phyloP scores from a whole-genome alignment of 1,284 basidiomycete species.

The Ustilago trichophora region DNA sequence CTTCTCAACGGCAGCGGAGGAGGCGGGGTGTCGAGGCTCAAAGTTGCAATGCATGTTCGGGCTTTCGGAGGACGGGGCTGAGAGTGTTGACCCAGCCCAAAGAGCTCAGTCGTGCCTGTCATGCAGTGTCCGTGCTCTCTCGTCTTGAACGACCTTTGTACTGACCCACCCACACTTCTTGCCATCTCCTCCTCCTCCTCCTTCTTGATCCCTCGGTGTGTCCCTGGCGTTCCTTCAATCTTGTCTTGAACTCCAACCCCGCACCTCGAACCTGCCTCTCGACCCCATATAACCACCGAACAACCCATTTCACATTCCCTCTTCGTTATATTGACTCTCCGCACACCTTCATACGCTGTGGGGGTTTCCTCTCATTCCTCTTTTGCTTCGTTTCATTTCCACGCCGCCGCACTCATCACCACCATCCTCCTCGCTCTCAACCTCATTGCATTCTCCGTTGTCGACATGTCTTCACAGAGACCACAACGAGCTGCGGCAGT shows the following conservation, averaged over 20 bases:
- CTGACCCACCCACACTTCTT: no score
- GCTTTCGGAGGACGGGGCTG: no score
- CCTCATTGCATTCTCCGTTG: background rate
- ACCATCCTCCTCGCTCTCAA: constrained; percentile 1
- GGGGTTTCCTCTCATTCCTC: background rate
- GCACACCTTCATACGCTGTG: no score
- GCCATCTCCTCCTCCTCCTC: no score
- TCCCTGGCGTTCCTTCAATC: background rate
- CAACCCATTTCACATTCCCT: background rate
- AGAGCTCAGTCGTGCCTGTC: no score
- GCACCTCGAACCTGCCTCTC: background rate
- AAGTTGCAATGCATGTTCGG: no score
- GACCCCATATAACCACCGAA: background rate
- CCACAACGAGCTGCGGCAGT: constrained; percentile 37
- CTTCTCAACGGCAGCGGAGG: no score
- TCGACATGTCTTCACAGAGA: constrained; percentile 12
- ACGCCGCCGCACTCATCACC: background rate
- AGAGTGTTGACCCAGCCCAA: no score
- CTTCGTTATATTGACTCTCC: constrained; percentile 2
- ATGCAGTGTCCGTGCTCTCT: background rate
- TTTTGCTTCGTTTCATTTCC: no score
- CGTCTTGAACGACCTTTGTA: no score
- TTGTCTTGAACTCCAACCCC: constrained; percentile 4
- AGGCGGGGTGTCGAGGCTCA: no score
- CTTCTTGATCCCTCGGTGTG: no score